Conservation (phyloP, 2,329 filamentous ascomycete species). For the Botrytis aclada region DNA sequence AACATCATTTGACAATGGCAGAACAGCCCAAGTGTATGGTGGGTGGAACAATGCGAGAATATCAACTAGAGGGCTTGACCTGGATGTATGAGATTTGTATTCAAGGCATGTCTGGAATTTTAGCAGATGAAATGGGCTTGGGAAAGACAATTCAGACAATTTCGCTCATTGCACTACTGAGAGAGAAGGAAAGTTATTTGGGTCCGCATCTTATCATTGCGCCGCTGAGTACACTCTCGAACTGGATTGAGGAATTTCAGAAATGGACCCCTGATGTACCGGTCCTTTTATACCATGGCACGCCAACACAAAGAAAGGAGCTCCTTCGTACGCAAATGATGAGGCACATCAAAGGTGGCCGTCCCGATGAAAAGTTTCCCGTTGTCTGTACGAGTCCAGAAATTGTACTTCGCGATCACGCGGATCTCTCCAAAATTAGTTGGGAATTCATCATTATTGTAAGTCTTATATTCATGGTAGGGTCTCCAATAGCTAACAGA, state of each 20-base stretch:
- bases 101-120: constrained; percentile 61
- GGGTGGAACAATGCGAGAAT: constrained; percentile 87
- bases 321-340: constrained; percentile 73
- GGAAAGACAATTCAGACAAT: constrained; percentile 56
- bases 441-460: constrained; percentile 98
- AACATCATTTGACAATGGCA: constrained; percentile 72
- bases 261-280: constrained; percentile 89
- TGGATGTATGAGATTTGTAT: constrained; percentile 74
- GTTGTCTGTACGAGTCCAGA: constrained; percentile 95
- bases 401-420: constrained; percentile 87
- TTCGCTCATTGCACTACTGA: constrained; percentile 65
- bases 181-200: constrained; percentile 77
- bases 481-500: constrained; percentile 22
- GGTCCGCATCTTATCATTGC: constrained; percentile 90
- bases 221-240: constrained; percentile 85
- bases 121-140: constrained; percentile 61
- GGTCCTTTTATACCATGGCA: constrained; percentile 87
- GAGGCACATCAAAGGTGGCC: constrained; percentile 60
- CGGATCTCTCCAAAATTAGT: constrained; percentile 75
- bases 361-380: constrained; percentile 67
- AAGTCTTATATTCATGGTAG: constrained; percentile 35
- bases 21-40: constrained; percentile 81
- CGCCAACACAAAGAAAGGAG: constrained; percentile 69
- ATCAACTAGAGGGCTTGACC: constrained; percentile 89
- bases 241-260: constrained; percentile 93